Percentiles rank a stretch among this genome's conserved stretches.
Conservation (phyloP, 2,329 filamentous ascomycete species). For the Thelonectria discophora region DNA sequence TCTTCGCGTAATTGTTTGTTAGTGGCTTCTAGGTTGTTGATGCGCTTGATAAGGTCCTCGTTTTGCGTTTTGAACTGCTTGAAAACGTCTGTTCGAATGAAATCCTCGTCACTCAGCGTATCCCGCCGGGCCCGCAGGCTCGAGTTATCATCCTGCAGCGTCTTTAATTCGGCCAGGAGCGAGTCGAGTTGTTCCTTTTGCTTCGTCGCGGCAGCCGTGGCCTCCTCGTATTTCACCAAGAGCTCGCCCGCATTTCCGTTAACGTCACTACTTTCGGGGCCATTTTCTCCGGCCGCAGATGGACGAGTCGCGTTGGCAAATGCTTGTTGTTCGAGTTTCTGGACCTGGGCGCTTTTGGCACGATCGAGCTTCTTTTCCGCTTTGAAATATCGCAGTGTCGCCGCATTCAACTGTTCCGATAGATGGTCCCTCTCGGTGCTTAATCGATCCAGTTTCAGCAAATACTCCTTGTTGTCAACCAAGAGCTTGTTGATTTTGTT, state of each 20-base stretch:
- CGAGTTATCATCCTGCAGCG: slow-evolving; percentile 80
- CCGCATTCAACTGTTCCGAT: slow-evolving; percentile 85
- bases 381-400: slow-evolving; percentile 90
- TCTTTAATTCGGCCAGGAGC: slow-evolving; percentile 79
- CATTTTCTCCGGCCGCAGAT: slow-evolving; percentile 52
- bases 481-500: slow-evolving; percentile 77
- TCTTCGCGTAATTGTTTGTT: slow-evolving; percentile 88
- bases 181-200: slow-evolving; percentile 89
- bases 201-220: slow-evolving; percentile 77
- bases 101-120: slow-evolving; percentile 88
- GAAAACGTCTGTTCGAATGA: slow-evolving; percentile 90
- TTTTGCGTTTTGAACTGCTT: slow-evolving; percentile 90
- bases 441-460: slow-evolving; percentile 78
- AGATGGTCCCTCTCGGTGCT: slow-evolving; percentile 83
- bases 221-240: slow-evolving; percentile 80
- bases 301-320: slow-evolving; percentile 72
- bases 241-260: slow-evolving; percentile 71
- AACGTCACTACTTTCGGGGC: slow-evolving; percentile 60
- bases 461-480: slow-evolving; percentile 82
- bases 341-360: slow-evolving; percentile 85
- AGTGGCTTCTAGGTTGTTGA: slow-evolving; percentile 90
- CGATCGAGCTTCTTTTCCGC: slow-evolving; percentile 95
- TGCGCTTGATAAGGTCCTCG: slow-evolving; percentile 89
- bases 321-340: slow-evolving; percentile 91
- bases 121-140: slow-evolving; percentile 73